Base-by-base conservation (phyloP, 2,329 filamentous ascomycete genomes). In the Neurospora crassa region DNA sequence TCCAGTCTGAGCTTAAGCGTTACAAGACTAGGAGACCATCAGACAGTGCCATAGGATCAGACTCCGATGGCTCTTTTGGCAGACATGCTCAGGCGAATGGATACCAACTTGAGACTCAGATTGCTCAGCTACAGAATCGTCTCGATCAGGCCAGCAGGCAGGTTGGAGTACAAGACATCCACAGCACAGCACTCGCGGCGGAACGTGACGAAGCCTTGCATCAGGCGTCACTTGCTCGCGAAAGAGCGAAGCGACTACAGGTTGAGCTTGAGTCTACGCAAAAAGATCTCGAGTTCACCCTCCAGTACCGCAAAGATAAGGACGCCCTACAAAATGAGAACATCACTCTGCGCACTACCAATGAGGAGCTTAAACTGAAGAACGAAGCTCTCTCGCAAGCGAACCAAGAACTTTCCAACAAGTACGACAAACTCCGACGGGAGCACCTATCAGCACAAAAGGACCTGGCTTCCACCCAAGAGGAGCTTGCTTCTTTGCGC, bases 151-250 rank as follows among this genome's bases (percentile, higher is more conserved):
- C 87, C 45, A 88, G 89, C 70, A 87, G 87, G 67, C 90, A 90
- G 76, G 82, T 87, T 34, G 88, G 85, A 72, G 83, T 88, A n/a
- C 84, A 86, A 43, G 88, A 91, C 69, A 88, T 89, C 69, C 86
- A 89, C 73, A 89, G 87, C 72, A 87, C 90, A 73, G 86, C 88
- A 3, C 80, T 91, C 59, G 84, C 84, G 3, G 84, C 87, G 40
- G 91, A 92, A 79, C 86, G 89, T 40, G 90, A 92, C 74, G 87
- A 88, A 67, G 86, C 90, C 45, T 83, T 91, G 68, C 85, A 84
- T 69, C 89, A 90, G 75, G 83, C 90, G 6, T 86, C 87, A 40
- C 84, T 88, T 69, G 89, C 89, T 5, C 89, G 87, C 53, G 83
- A 85, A 68, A 72, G 73, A 59, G 76, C 75, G 42, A 73, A 76